Base-by-base conservation (phyloP, 2,329 filamentous ascomycete genomes). In the Diaporthe vexans region DNA sequence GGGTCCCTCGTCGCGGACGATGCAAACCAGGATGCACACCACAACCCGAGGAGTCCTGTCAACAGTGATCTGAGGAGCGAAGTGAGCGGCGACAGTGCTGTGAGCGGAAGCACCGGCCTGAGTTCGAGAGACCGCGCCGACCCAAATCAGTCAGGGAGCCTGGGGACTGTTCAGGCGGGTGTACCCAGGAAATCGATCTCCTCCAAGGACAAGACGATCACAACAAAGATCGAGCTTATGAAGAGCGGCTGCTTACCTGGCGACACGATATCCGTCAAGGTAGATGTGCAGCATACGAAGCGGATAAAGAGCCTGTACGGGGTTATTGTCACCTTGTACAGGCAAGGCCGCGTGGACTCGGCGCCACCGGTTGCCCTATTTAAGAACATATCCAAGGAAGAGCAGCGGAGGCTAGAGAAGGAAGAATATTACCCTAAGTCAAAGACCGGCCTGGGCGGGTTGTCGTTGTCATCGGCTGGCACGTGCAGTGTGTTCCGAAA, bases 401-500 rank as follows among this genome's bases (percentile, higher is more conserved):
- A 88, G n/a, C 90, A 91, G 15, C 92, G 91, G 78, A 92, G 91
- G 79, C 85, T 91, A 21, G 92, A 95, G 75, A 94, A 93, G 79
- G 94, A 96, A 78, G 94, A 97, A 75, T 94, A 93, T 79, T 97
- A 95, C 80, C 95, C 95, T 6, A 94, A 93, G 79, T 98, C 95
- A 2, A 92, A 93, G 75, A 97, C 95, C 0, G 95, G 95, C 0
- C 88, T 98, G 10, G 94, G 94, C 21, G 95, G 95, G 0, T 86
- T 98, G 37, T 97, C 95, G 1, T 87, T 98, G 54, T 94, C 94
- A 1, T 97, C 95, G 1, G 94, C 94, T 9, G 93, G 94, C 51
- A 95, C 95, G 2, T 96, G 92, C 81, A 97, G 95, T 82, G 90
- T 97, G n/a, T 98, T 98, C 81, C 93, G 97, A 71, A 98, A 98